Evolutionary conservation across 1,139 yeast species (phyloP).

Genomic region (Chernovozyma sophiae-reginae): DNA sequence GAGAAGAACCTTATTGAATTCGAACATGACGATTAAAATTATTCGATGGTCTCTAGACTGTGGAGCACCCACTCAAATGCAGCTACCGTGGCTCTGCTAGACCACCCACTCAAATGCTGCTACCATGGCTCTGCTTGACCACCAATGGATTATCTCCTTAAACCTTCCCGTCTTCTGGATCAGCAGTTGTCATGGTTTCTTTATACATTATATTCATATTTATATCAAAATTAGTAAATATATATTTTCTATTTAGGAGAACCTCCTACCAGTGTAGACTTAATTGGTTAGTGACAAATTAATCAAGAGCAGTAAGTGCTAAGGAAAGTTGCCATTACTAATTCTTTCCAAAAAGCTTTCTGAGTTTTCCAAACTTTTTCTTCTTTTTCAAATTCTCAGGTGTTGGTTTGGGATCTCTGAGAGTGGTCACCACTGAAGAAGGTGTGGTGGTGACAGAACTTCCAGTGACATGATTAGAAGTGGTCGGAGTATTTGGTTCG

Average conservation of each 20-base stretch:
- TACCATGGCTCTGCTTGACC: background rate
- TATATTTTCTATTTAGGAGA: too few relatives aligned
- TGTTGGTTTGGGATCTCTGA: background rate
- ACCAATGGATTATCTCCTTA: too few relatives aligned
- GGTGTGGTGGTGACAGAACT: constrained; percentile 8
- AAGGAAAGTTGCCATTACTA: too few relatives aligned
- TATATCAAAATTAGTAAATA: too few relatives aligned
- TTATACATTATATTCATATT: too few relatives aligned
- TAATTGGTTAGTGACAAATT: too few relatives aligned
- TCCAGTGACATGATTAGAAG: constrained; percentile 7
- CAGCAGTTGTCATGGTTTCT: too few relatives aligned
- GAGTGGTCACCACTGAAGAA: background rate
- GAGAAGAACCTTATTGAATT: constrained; percentile 7
- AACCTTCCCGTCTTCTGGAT: too few relatives aligned
- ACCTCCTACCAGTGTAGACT: too few relatives aligned
- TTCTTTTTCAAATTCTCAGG: constrained; percentile 11
- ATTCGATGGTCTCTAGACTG: too few relatives aligned
- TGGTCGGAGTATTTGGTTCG: constrained; percentile 10
- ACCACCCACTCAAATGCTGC: background rate
- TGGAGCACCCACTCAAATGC: background rate
- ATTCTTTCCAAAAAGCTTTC: constrained; percentile 54
- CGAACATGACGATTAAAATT: constrained; percentile 4
- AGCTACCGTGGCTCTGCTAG: background rate
- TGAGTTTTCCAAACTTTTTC: constrained; percentile 51
- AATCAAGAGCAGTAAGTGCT: too few relatives aligned